Evolutionary conservation across 2,329 filamentous ascomycete genomes (phyloP), one percentile per base, ranked within the genome.

Genomic region (Talaromyces sp.): DNA sequence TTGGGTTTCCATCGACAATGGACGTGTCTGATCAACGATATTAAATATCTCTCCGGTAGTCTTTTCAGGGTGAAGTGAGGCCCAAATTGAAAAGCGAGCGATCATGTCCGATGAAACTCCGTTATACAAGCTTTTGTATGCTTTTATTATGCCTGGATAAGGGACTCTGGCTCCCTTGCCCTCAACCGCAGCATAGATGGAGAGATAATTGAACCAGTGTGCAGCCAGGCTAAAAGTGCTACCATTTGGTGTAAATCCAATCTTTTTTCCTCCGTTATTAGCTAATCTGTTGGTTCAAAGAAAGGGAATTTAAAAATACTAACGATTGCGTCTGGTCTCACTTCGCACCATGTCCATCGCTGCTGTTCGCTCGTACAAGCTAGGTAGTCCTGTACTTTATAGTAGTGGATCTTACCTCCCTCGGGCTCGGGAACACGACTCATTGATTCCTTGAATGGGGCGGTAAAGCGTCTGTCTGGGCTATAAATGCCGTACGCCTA

Each of bases 281-380:
- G 12, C 43, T 19, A 51, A 27, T 12, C 7, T 29, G 26, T 14
- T 6, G 32, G 11, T 17, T 35, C 2, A 35, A 11, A 11, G 1
- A 2, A 35, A 14, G 5, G 14, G 17, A 5, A 17, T 17, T 4
- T 17, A 21, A 14, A 11, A n/a, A 54, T 9, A 59, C 60, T 57
- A 29, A 65, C 53, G 10, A 73, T 68, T 14, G 64, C 66, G 56
- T 72, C 68, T 10, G 69, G 70, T 21, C 70, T 70, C 27, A 76
- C 70, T 58, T 75, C 74, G 2, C 68, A 67, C 69, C 70, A 74
- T 24, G 67, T 75, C 75, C 65, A 76, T 3, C 26, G 64, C 62
- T 65, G 69, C 17, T 56, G 65, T 53, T 65, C 65, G 61, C 66
- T 71, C 19, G 62, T 58, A 46, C 48, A 14, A 7, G 53, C 55